Conservation (phyloP, 2,329 filamentous ascomycete species). For the Xylaria sp. region DNA sequence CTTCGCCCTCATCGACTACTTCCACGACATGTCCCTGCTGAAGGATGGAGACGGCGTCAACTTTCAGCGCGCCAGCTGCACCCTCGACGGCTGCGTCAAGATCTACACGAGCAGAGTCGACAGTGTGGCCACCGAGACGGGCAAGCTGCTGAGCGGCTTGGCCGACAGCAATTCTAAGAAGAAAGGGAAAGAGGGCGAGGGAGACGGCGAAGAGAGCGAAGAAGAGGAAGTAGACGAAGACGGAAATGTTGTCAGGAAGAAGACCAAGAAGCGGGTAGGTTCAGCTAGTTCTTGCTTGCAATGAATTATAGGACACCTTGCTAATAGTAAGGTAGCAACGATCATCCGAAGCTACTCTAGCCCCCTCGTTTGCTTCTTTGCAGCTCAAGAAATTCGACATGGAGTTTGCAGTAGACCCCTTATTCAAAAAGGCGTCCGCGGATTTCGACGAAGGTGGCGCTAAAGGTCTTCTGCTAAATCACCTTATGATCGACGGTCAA, state of each 20-base stretch:
- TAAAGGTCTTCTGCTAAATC: conserved; percentile 93
- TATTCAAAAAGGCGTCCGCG: conserved; percentile 99
- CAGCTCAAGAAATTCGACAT: conserved; percentile 98
- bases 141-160: conserved; percentile 91
- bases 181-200: conserved; percentile 71
- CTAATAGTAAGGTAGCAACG: conserved; percentile 62
- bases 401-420: conserved; percentile 93
- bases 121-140: conserved; percentile 97
- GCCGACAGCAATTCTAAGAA: conserved; percentile 87
- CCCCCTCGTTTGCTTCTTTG: conserved; percentile 85
- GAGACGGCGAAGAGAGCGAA: conserved; percentile 74
- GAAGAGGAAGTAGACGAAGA: conserved; percentile 73
- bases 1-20: conserved; percentile 99
- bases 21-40: conserved; percentile 97
- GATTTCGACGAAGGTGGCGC: conserved; percentile 99
- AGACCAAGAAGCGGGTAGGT: conserved; percentile 79
- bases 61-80: conserved; percentile 98
- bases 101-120: conserved; percentile 99
- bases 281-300: neutral
- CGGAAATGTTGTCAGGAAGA: conserved; percentile 66
- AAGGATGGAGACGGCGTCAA: conserved; percentile 98
- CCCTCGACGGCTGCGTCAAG: conserved; percentile 97
- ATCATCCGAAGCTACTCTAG: conserved; percentile 93
- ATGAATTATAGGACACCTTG: conserved; percentile 12
- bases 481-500: conserved; percentile 92